Evolutionary conservation across 2,329 filamentous ascomycete species (phyloP).

Genomic region (Epicoccum sorghinum): DNA sequence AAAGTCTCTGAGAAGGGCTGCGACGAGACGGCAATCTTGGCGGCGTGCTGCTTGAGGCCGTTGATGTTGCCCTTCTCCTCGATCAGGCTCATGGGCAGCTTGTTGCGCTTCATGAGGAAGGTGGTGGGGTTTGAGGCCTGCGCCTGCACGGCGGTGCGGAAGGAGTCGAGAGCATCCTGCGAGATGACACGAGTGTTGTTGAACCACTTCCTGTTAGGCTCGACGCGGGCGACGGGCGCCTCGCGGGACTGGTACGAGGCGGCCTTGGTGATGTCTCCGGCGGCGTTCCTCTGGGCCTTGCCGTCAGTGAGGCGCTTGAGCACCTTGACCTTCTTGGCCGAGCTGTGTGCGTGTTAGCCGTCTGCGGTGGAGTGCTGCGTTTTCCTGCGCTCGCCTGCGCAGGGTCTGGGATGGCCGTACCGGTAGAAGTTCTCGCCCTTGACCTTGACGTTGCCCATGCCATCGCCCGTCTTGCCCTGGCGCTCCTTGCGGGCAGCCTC

Average conservation of each 20-base stretch:
- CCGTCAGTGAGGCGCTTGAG: constrained; percentile 92
- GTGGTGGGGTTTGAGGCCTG: constrained; percentile 89
- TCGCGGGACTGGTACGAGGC: constrained; percentile 85
- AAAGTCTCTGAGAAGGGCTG: constrained; percentile 88
- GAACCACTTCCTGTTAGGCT: constrained; percentile 98
- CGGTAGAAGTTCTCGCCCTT: constrained; percentile 99
- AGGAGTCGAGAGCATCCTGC: constrained; percentile 84
- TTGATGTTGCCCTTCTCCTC: constrained; percentile 75
- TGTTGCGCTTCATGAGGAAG: constrained; percentile 95
- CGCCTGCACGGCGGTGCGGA: constrained; percentile 90
- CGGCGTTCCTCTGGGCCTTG: constrained; percentile 78
- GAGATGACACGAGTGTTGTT: constrained; percentile 90
- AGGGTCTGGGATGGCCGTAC: constrained; percentile 12
- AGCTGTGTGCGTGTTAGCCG: constrained; percentile 53
- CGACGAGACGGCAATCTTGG: constrained; percentile 91
- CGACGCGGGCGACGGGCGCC: constrained; percentile 80
- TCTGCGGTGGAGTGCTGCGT: neutral
- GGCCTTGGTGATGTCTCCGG: constrained; percentile 83
- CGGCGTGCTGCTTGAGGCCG: constrained; percentile 87
- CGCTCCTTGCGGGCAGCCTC: constrained; percentile 81
- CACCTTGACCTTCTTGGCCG: constrained; percentile 80
- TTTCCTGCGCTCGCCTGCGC: too few relatives aligned
- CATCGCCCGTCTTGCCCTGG: constrained; percentile 83
- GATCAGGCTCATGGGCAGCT: constrained; percentile 94
- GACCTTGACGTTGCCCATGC: constrained; percentile 86